Conservation (phyloP, 352 stramenopile species). For the Phytopythium oedochilum region DNA sequence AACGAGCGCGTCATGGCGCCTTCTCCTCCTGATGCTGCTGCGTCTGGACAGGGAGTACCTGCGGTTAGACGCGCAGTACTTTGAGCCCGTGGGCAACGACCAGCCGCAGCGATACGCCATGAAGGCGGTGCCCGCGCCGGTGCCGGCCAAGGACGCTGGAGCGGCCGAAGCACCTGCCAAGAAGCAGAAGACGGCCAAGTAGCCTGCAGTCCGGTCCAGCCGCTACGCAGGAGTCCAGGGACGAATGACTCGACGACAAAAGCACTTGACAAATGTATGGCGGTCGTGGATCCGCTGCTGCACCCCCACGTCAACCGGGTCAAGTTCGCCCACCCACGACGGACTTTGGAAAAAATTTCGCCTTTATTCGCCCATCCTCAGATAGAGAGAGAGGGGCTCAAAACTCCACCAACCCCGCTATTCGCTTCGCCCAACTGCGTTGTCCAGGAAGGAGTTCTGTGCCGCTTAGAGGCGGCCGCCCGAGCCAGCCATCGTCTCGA, state of each 20-base stretch:
- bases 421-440: constrained; percentile 1
- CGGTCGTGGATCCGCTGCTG: too few relatives aligned
- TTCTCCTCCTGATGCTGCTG: too few relatives aligned
- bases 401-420: constrained; percentile 4
- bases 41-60: constrained; percentile 28
- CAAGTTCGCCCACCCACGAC: too few relatives aligned
- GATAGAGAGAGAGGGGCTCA: constrained; percentile 38
- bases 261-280: not conserved
- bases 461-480: constrained; percentile 86
- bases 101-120: constrained; percentile 27
- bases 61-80: constrained; percentile 27
- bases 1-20: too few relatives aligned
- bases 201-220: not conserved
- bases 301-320: too few relatives aligned
- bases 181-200: constrained; percentile 27
- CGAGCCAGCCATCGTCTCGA: constrained; percentile 83
- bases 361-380: constrained; percentile 81
- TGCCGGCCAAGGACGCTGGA: not conserved
- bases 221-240: not conserved
- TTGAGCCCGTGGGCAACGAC: constrained; percentile 15
- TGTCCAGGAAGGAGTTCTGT: constrained; percentile 13
- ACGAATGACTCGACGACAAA: not conserved
- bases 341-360: constrained; percentile 59
- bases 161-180: constrained; percentile 22
- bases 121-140: constrained; percentile 17